phyloP scores from a whole-genome alignment of 495 filamentous ascomycete species.

The Hypoxylon fragiforme region DNA sequence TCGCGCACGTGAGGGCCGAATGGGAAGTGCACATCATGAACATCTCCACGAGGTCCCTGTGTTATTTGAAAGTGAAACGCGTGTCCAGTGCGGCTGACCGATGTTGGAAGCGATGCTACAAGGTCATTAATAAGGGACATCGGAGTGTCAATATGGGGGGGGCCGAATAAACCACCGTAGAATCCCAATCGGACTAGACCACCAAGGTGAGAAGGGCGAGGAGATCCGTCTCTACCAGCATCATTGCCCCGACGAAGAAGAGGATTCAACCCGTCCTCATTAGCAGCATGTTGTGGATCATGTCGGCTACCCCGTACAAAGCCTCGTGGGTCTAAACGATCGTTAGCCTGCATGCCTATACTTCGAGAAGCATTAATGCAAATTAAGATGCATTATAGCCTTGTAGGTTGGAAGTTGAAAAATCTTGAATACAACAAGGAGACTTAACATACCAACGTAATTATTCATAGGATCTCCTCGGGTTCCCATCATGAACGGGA shows the following conservation, averaged over 20 bases:
- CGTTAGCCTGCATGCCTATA: slow-evolving; percentile 28
- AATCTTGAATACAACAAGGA: neutral
- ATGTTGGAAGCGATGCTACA: slow-evolving; percentile 33
- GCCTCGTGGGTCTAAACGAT: slow-evolving; percentile 39
- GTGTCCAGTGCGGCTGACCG: slow-evolving; percentile 38
- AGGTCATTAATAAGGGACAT: slow-evolving; percentile 50
- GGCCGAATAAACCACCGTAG: slow-evolving; percentile 33
- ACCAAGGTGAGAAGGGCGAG: slow-evolving; percentile 34
- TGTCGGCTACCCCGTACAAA: slow-evolving; percentile 41
- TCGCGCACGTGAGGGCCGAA: slow-evolving; percentile 40
- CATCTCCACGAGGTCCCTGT: slow-evolving; percentile 41
- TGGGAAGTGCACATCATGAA: slow-evolving; percentile 44
- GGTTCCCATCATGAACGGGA: slow-evolving; percentile 49
- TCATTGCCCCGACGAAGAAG: slow-evolving; percentile 57
- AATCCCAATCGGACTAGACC: slow-evolving; percentile 45
- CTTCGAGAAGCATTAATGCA: neutral
- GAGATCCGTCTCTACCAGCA: slow-evolving; percentile 41
- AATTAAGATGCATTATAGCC: neutral
- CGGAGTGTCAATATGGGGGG: slow-evolving; percentile 37
- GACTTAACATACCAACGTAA: slow-evolving; percentile 24
- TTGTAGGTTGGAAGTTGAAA: slow-evolving; percentile 5
- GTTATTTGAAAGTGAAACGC: slow-evolving; percentile 49
- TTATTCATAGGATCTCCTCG: slow-evolving; percentile 48
- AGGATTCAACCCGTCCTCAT: slow-evolving; percentile 82
- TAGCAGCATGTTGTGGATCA: slow-evolving; percentile 36